A percentile compares a stretch with the other conserved stretches of the same genome.
These are phyloP conservation scores for Passalora sequoiae DNA, from an alignment of 2,329 filamentous ascomycete genomes.

Conservation along the genomic window DNA sequence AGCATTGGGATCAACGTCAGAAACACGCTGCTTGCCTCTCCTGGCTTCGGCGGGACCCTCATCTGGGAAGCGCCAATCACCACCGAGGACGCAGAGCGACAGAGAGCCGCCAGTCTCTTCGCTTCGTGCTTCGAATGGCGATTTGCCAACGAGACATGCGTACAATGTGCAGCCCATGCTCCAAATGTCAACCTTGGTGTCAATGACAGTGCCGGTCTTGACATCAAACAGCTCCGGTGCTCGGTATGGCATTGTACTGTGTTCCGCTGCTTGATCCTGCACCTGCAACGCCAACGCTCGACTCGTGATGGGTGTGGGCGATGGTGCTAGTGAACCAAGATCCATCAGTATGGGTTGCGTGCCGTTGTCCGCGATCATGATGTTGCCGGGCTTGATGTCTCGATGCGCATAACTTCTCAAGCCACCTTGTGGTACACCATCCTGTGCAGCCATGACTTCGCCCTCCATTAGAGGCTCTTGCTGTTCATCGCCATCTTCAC, in stretches of 20 bases:
- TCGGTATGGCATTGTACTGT: conserved; percentile 97
- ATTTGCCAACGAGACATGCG: conserved; percentile 93
- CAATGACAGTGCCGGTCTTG: conserved; percentile 83
- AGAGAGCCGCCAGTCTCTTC: conserved; percentile 94
- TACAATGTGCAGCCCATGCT: conserved; percentile 96
- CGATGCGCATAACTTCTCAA: conserved; percentile 82
- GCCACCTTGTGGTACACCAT: conserved; percentile 63
- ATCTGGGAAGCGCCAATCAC: conserved; percentile 95
- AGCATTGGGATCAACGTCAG: conserved; percentile 24
- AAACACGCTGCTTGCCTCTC: conserved; percentile 51
- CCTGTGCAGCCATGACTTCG: conserved; percentile 63
- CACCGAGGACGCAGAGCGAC: conserved; percentile 85
- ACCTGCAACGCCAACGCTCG: conserved; percentile 85
- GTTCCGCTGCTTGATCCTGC: conserved; percentile 90
- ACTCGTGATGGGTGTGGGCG: conserved; percentile 82
- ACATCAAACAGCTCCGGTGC: conserved; percentile 97
- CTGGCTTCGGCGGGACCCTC: conserved; percentile 61
- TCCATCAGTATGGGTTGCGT: conserved; percentile 93
- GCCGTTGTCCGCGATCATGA: conserved; percentile 95
- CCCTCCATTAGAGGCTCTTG: conserved; percentile 72
- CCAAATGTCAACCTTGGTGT: conserved; percentile 98
- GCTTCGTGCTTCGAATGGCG: conserved; percentile 88
- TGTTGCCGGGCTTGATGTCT: conserved; percentile 97
- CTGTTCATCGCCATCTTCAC: conserved; percentile 61
- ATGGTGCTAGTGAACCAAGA: conserved; percentile 81